Evolutionary conservation across 306 rosid species (phyloP).

Genomic region (Cyamopsis tetragonoloba): DNA sequence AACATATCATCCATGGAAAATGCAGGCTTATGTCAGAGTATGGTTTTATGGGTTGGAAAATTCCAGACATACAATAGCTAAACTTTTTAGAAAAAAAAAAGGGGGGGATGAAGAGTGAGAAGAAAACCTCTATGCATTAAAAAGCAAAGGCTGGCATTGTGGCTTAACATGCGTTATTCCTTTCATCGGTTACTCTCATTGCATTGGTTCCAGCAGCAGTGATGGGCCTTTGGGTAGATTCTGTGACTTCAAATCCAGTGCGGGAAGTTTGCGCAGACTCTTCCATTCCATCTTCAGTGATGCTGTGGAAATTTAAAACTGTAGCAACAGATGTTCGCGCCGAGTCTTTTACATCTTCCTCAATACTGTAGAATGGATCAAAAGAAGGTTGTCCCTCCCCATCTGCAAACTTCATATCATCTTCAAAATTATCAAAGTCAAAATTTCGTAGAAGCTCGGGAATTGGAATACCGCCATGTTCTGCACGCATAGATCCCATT

Average conservation of each 20-base stretch:
- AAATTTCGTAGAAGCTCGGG: constrained; percentile 61
- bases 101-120: constrained; percentile 26
- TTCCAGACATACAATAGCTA: not conserved
- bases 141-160: constrained; percentile 33
- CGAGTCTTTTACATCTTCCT: constrained; percentile 45
- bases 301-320: constrained; percentile 31
- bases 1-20: constrained; percentile 10
- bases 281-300: constrained; percentile 30
- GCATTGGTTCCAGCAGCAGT: constrained; percentile 21
- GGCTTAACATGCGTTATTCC: constrained; percentile 29
- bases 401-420: constrained; percentile 36
- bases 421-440: constrained; percentile 50
- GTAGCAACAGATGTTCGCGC: constrained; percentile 34
- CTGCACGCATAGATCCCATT: constrained; percentile 59
- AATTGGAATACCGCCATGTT: constrained; percentile 42
- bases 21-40: not conserved
- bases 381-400: constrained; percentile 44
- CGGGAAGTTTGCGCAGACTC: constrained; percentile 27
- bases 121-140: constrained; percentile 46
- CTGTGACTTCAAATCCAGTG: constrained; percentile 30
- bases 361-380: constrained; percentile 45
- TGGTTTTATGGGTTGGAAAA: not conserved
- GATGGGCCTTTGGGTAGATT: constrained; percentile 32
- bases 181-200: constrained; percentile 26
- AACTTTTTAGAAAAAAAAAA: not conserved